Evolutionary conservation across 257 asterid species (phyloP).

Genomic region (Nicotiana sylvestris): DNA sequence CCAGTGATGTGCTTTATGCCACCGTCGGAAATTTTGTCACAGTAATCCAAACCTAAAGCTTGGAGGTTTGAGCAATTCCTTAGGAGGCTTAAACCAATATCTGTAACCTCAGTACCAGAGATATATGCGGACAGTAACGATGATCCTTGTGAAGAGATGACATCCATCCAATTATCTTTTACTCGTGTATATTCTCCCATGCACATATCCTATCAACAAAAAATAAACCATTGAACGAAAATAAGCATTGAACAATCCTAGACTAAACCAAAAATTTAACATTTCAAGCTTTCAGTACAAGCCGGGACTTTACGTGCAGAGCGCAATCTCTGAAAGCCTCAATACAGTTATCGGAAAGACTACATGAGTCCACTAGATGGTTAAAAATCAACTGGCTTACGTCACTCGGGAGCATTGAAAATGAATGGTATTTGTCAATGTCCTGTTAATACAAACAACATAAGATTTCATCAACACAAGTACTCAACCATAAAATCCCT

Average conservation of each 20-base stretch:
- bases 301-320: slow-evolving; percentile 55
- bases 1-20: slow-evolving; percentile 66
- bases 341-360: slow-evolving; percentile 45
- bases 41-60: slow-evolving; percentile 63
- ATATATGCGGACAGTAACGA: slow-evolving; percentile 78
- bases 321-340: slow-evolving; percentile 91
- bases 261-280: not conserved
- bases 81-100: slow-evolving; percentile 57
- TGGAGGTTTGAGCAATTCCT: slow-evolving; percentile 63
- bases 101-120: slow-evolving; percentile 72
- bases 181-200: slow-evolving; percentile 68
- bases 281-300: not conserved
- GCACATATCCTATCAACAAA: slow-evolving; percentile 63
- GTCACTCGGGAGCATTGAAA: slow-evolving; percentile 83
- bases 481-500: not conserved
- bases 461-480: slow-evolving; percentile 4
- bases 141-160: slow-evolving; percentile 74
- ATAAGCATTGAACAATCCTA: not conserved
- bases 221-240: not conserved
- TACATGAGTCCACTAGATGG: slow-evolving; percentile 67
- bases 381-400: slow-evolving; percentile 81
- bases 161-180: slow-evolving; percentile 75
- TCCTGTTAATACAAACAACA: slow-evolving; percentile 43
- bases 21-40: slow-evolving; percentile 64
- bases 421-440: slow-evolving; percentile 46